These are phyloP conservation scores for Quercus rubra DNA, from an alignment of 306 rosid genomes.

Conservation along the genomic window DNA sequence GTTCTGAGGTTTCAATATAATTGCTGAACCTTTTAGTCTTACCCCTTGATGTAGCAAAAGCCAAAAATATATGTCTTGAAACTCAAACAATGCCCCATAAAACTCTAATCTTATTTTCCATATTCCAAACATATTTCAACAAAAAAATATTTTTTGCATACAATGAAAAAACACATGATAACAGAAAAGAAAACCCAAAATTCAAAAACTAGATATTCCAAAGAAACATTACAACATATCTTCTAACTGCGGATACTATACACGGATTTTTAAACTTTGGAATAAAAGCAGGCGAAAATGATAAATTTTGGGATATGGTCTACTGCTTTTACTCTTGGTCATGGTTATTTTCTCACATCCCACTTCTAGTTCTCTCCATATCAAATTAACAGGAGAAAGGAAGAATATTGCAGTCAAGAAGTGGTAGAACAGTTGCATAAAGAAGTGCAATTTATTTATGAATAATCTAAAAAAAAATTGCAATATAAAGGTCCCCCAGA, in stretches of 20 bases:
- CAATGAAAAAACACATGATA: background rate
- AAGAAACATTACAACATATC: background rate
- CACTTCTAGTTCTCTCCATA: background rate
- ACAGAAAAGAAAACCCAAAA: background rate
- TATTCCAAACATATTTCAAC: background rate
- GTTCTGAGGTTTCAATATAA: background rate
- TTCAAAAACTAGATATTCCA: background rate
- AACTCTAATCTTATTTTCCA: background rate
- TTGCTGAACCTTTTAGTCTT: background rate
- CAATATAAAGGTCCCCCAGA: background rate
- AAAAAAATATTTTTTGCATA: background rate
- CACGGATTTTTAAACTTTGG: background rate
- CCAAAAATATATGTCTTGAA: background rate
- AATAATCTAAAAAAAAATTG: no score
- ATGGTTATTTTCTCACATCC: background rate
- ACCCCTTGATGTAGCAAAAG: background rate
- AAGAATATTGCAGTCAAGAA: background rate
- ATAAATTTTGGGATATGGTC: background rate
- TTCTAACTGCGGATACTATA: background rate
- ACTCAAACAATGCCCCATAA: background rate
- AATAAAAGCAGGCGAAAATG: background rate
- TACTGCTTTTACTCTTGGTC: background rate
- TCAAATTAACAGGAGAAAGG: conserved; percentile 8
- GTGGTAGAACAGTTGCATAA: background rate
- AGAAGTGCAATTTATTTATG: background rate